A percentile compares a stretch with the other conserved stretches of the same genome.
These are phyloP conservation scores for Pseudocercospora musae DNA, from an alignment of 2,329 filamentous ascomycete species.

Conservation along the genomic window DNA sequence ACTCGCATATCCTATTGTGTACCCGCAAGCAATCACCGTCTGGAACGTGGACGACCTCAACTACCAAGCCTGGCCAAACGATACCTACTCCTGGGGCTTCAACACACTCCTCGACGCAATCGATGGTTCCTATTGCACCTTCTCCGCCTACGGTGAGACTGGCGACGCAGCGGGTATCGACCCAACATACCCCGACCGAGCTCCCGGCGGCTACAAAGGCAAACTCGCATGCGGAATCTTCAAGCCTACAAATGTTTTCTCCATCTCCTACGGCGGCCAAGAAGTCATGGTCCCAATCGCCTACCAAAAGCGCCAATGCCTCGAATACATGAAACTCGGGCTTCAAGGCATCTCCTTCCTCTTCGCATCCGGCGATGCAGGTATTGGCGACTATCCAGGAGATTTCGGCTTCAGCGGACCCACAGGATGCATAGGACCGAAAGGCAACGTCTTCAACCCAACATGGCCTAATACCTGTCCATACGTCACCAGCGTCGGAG, in stretches of 20 bases:
- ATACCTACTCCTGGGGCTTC: slow-evolving; percentile 33
- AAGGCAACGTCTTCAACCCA: slow-evolving; percentile 24
- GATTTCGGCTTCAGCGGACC: slow-evolving; percentile 27
- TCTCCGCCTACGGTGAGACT: slow-evolving; percentile 32
- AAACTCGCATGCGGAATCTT: slow-evolving; percentile 44
- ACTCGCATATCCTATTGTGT: slow-evolving; percentile 49
- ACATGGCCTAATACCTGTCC: slow-evolving; percentile 27
- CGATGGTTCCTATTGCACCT: slow-evolving; percentile 54
- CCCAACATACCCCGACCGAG: slow-evolving; percentile 45
- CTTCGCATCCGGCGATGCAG: slow-evolving; percentile 30
- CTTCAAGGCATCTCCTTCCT: slow-evolving; percentile 44
- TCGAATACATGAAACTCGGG: slow-evolving; percentile 45
- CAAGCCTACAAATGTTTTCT: slow-evolving; percentile 53
- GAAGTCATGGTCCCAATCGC: slow-evolving; percentile 50
- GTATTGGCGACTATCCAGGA: slow-evolving; percentile 29
- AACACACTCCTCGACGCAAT: slow-evolving; percentile 51
- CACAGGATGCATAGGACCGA: slow-evolving; percentile 26
- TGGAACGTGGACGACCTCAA: slow-evolving; percentile 48
- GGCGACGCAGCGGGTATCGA: slow-evolving; percentile 38
- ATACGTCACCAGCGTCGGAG: slow-evolving; percentile 40
- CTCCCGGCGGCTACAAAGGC: slow-evolving; percentile 49
- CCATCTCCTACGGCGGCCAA: slow-evolving; percentile 54
- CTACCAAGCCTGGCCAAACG: slow-evolving; percentile 37
- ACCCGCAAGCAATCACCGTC: slow-evolving; percentile 47
- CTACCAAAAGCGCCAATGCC: slow-evolving; percentile 49